These are phyloP conservation scores for Chalciporus pseudorubinellus DNA, from an alignment of 768 basidiomycete genomes.

Conservation along the genomic window DNA sequence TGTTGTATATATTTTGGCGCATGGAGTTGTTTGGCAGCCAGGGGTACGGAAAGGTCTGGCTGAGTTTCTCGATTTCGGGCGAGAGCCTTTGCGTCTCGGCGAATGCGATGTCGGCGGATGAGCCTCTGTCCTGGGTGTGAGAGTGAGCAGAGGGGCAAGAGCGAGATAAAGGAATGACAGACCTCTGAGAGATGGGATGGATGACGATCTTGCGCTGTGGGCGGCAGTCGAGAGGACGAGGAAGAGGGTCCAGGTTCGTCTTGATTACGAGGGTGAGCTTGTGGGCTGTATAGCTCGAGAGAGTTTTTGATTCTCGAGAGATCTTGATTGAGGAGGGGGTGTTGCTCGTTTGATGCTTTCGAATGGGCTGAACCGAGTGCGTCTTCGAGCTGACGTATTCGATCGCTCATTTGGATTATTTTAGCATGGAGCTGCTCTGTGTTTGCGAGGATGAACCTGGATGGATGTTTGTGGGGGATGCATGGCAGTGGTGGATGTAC, in stretches of 20 bases:
- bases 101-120: conserved; percentile 22
- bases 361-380: conserved; percentile 48
- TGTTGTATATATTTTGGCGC: conserved; percentile 59
- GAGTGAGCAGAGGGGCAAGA: neutral
- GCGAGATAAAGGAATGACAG: neutral
- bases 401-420: conserved; percentile 58
- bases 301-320: conserved; percentile 63
- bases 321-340: conserved; percentile 59
- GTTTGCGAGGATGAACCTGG: conserved; percentile 65
- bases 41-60: conserved; percentile 67
- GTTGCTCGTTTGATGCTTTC: conserved; percentile 39
- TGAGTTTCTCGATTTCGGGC: conserved; percentile 45
- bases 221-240: conserved; percentile 12
- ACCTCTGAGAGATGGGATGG: conserved; percentile 27
- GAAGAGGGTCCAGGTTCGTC: conserved; percentile 15
- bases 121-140: conserved; percentile 21
- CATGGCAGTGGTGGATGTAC: conserved; percentile 5
- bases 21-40: conserved; percentile 64
- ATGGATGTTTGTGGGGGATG: conserved; percentile 12
- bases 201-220: conserved; percentile 6
- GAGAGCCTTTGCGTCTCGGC: conserved; percentile 22
- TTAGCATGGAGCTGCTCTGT: conserved; percentile 66
- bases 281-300: conserved; percentile 55
- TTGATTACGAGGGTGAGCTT: neutral
- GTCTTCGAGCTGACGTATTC: conserved; percentile 63